Base-by-base conservation (phyloP, 2,329 filamentous ascomycete genomes). In the Epichloe sylvatica region DNA sequence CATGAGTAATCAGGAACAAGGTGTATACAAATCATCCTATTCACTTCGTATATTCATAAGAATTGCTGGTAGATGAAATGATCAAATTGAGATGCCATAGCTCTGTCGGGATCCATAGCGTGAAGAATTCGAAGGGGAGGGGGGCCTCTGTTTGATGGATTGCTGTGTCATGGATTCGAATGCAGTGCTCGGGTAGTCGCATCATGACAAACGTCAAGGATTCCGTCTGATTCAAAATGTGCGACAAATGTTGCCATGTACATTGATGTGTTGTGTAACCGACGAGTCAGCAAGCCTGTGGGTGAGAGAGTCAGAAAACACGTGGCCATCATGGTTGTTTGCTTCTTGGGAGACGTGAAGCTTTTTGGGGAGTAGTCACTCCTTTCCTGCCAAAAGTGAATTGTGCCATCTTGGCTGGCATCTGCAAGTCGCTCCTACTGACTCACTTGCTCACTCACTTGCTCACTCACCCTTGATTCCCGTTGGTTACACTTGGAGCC, bases 171-270 rank as follows among this genome's bases (percentile, higher is more conserved):
- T 43, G 19, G 40, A 48, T 34, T 47, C 34, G 40, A 51, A 37
- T 37, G 34, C 36, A 35, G 39, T 19, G 34, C 9, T 13, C 49
- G 49, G 49, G 45, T 51, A 51, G 45, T 36, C 41, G 40, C 49
- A 41, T 51, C n/a, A 25, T 51, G 45, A 48, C 45, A 51, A 51
- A 47, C 49, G 49, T 23, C 43, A 38, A 46, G 42, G 48, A 46
- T 38, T 38, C 30, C 37, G 43, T 46, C 36, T 35, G 11, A 23
- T 43, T 36, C 48, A 21, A 36, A 33, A 38, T 49, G 47, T 49
- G 8, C 17, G 34, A 49, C 40, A 33, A 33, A 23, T 39, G 39
- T 17, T 49, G 40, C 47, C 21, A 36, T 30, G 21, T 21, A 44
- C 40, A 38, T 44, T 49, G 41, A 43, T 39, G 47, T 45, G 21